phyloP scores from a whole-genome alignment of 2,329 filamentous ascomycete genomes.

The Xylariomycetidae sp. region DNA sequence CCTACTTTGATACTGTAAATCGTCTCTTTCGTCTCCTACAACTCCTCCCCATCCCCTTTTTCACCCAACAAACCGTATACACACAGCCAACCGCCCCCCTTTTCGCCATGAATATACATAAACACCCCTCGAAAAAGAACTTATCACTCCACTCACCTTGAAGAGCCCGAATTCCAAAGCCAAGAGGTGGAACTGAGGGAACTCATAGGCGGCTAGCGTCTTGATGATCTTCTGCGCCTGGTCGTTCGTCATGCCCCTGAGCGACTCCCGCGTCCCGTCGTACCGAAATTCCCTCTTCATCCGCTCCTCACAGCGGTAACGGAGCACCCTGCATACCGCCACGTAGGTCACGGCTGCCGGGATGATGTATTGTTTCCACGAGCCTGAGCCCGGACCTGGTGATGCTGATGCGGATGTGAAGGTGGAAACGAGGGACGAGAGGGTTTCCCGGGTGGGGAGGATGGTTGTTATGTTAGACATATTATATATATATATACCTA shows the following conservation, averaged over 20 bases:
- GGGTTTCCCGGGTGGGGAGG: no score
- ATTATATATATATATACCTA: no score
- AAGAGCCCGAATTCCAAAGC: constrained; percentile 27
- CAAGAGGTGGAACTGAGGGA: constrained; percentile 21
- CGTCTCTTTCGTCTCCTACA: background rate
- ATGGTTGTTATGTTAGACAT: no score
- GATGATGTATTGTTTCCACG: constrained; percentile 16
- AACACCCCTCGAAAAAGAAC: background rate
- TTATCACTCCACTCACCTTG: constrained; percentile 18
- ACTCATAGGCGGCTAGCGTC: constrained; percentile 19
- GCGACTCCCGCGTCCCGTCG: constrained; percentile 17
- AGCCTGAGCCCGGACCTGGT: no score
- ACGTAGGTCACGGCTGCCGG: constrained; percentile 17
- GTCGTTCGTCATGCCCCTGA: constrained; percentile 25
- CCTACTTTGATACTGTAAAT: background rate
- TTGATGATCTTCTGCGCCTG: constrained; percentile 26
- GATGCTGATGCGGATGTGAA: no score
- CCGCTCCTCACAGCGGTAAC: constrained; percentile 21
- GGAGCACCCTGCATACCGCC: constrained; percentile 21
- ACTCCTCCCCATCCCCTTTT: background rate
- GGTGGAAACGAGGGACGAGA: no score
- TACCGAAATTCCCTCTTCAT: constrained; percentile 20
- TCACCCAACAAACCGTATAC: no score
- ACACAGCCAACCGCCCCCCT: background rate
- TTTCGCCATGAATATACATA: background rate